Base-by-base conservation (phyloP, 2,329 filamentous ascomycete species). In the Phialophora verrucosa region DNA sequence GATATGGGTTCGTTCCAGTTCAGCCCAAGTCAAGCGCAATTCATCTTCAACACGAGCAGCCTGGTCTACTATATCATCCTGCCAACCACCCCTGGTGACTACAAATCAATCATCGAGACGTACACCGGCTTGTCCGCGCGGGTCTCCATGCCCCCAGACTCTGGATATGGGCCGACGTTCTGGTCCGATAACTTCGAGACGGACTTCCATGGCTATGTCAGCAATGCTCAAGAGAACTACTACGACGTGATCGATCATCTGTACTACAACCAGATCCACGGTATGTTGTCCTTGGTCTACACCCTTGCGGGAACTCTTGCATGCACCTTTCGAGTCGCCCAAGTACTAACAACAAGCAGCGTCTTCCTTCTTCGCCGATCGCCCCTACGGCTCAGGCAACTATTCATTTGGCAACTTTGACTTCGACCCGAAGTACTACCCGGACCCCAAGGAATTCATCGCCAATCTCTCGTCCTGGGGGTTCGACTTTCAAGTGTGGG, bases 151-250 rank as follows among this genome's bases (percentile, higher is more conserved):
- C 56, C 56, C 29, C 56, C 56, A 17, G 56, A 59, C 23, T 38
- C 56, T 31, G 56, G 56, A 49, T 59, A 59, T 49, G 56, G 56
- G 1, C 56, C 56, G 20, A 59, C 56, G 23, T 59, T 59, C 56
- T 59, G 56, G 56, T 59, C 56, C 20, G 56, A 59, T 42, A 59
- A 59, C 44, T 59, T 59, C 17, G 56, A 59, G 38, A 47, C 38
- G 10, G 56, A 59, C n/a, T 59, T 59, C n/a, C 56, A 59, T 47
- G 56, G 56, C 38, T 27, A 27, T 20, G 56, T 59, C 10, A 44
- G 32, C 14, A 59, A 59, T 49, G 56, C 56, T 2, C 56, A 59
- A 17, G 20, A 59, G 56, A 59, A 59, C 42, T 59, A 59, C 25
- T 59, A 59, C 29, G 56, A 59, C n/a, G 56, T 59, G 25, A 27